These are phyloP conservation scores for Solanum megistacrolobum DNA, from an alignment of 257 asterid genomes.

Conservation along the genomic window DNA sequence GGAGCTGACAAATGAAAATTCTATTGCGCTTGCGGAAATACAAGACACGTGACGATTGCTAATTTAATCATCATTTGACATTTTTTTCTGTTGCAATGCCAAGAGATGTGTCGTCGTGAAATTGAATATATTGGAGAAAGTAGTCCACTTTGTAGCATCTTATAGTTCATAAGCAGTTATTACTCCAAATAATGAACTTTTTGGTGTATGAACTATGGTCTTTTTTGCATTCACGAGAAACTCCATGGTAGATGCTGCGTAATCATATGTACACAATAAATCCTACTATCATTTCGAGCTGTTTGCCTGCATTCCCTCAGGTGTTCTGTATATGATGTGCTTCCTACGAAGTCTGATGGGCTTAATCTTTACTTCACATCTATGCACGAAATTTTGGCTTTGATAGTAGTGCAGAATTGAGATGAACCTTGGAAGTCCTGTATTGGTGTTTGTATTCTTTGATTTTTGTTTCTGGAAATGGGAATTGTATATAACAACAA, in stretches of 20 bases:
- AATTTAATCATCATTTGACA: background rate
- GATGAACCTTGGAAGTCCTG: background rate
- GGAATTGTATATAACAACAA: background rate
- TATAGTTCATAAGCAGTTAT: background rate
- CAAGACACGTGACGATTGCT: background rate
- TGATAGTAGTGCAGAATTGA: background rate
- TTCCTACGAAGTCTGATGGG: background rate
- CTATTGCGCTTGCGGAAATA: background rate
- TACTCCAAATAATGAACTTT: background rate
- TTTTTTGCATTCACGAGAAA: background rate
- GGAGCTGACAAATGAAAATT: background rate
- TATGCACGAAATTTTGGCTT: background rate
- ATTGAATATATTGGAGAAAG: constrained; percentile 1
- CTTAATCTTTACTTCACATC: background rate
- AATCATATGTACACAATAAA: background rate
- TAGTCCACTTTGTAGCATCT: constrained; percentile 2
- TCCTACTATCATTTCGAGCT: background rate
- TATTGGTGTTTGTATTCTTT: background rate
- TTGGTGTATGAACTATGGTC: background rate
- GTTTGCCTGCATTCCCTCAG: background rate
- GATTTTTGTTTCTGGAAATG: background rate
- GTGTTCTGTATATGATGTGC: background rate
- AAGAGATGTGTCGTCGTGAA: background rate
- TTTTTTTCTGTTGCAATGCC: background rate
- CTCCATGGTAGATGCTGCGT: background rate